Conservation (phyloP, 306 rosid genomes). For the Fragaria ananassa region DNA sequence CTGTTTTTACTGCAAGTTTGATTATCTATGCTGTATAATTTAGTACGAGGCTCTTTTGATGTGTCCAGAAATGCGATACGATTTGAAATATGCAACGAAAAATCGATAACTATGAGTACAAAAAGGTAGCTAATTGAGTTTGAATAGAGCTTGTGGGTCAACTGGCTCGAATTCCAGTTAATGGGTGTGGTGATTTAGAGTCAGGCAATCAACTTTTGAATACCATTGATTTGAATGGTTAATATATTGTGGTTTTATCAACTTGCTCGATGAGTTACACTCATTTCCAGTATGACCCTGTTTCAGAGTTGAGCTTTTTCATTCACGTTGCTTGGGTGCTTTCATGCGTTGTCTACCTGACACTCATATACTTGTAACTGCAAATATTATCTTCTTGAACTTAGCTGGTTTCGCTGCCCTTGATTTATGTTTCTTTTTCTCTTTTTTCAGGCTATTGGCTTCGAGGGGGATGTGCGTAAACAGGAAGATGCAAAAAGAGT, state of each 20-base stretch:
- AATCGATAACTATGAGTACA: neutral
- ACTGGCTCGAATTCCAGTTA: neutral
- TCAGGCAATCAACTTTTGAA: neutral
- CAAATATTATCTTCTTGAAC: neutral
- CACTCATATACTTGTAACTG: neutral
- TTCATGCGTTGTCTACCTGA: neutral
- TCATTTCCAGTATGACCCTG: neutral
- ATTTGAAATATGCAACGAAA: neutral
- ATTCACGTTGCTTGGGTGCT: neutral
- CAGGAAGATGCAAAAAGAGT: slow-evolving; percentile 79
- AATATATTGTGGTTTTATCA: neutral
- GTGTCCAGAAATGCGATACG: neutral
- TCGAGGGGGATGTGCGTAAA: slow-evolving; percentile 86
- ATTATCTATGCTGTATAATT: neutral
- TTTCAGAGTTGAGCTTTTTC: neutral
- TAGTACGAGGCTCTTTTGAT: neutral
- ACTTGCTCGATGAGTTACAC: neutral
- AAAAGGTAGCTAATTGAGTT: neutral
- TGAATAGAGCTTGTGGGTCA: neutral
- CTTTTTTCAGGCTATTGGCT: slow-evolving; percentile 57
- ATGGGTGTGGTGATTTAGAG: neutral
- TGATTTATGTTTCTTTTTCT: neutral
- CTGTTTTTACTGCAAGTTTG: neutral
- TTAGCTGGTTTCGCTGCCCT: neutral
- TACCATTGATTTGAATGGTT: neutral